These are phyloP conservation scores for Colletotrichum melonis DNA, from an alignment of 2,329 filamentous ascomycete genomes.

Conservation along the genomic window DNA sequence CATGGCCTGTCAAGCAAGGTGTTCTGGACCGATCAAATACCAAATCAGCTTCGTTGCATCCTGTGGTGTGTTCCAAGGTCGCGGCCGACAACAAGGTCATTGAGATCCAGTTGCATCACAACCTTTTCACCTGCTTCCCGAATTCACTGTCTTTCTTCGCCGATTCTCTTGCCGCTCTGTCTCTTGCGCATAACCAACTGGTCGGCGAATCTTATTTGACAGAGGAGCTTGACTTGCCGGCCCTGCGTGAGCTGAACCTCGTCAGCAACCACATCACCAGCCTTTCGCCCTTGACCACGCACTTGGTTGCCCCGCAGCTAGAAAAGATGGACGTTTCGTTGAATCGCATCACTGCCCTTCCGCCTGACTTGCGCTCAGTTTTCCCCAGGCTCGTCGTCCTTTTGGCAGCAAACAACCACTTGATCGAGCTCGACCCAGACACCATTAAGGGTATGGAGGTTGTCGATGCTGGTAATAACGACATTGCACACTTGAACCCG, in stretches of 20 bases:
- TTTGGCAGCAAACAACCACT: slow-evolving; percentile 82
- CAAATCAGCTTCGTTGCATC: slow-evolving; percentile 69
- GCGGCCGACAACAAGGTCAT: slow-evolving; percentile 63
- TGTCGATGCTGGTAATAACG: slow-evolving; percentile 86
- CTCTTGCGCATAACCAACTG: slow-evolving; percentile 80
- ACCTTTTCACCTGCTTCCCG: slow-evolving; percentile 78
- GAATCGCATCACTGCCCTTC: slow-evolving; percentile 82
- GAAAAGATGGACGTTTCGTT: slow-evolving; percentile 83
- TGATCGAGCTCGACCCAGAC: slow-evolving; percentile 78
- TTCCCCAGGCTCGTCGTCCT: slow-evolving; percentile 80
- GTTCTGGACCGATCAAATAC: slow-evolving; percentile 78
- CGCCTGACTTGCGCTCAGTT: slow-evolving; percentile 67
- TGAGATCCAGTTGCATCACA: slow-evolving; percentile 79
- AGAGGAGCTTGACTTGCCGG: slow-evolving; percentile 75
- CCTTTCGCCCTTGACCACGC: slow-evolving; percentile 72
- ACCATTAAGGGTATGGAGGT: slow-evolving; percentile 79
- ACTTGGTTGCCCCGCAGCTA: slow-evolving; percentile 79
- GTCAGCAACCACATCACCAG: slow-evolving; percentile 79
- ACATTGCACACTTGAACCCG: slow-evolving; percentile 84
- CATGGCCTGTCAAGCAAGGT: slow-evolving; percentile 66
- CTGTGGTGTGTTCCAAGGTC: slow-evolving; percentile 66
- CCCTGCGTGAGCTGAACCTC: slow-evolving; percentile 81
- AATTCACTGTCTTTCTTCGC: slow-evolving; percentile 77
- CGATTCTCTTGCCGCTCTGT: slow-evolving; percentile 76
- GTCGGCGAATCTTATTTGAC: slow-evolving; percentile 73